A percentile compares a stretch with the other conserved stretches of the same genome.
Conservation (phyloP, 768 basidiomycete species). For the Rhizopogon roseolus region DNA sequence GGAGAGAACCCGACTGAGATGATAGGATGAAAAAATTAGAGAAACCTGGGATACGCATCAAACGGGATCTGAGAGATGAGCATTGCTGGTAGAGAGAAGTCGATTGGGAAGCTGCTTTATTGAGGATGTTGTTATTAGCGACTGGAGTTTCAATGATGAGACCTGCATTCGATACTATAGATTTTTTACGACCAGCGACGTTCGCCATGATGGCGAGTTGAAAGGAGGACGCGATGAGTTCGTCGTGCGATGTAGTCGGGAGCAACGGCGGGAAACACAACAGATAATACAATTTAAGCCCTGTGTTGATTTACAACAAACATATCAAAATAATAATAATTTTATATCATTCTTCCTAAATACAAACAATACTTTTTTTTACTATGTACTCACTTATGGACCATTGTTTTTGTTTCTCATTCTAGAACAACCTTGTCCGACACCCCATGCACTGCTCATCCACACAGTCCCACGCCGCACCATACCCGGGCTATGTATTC, state of each 20-base stretch:
- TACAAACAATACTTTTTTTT: neutral
- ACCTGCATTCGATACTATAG: constrained; percentile 59
- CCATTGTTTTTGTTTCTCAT: too few species aligned
- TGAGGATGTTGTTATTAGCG: constrained; percentile 82
- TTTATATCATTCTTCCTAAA: neutral
- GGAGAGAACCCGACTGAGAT: constrained; percentile 47
- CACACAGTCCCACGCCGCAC: too few species aligned
- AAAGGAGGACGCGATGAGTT: constrained; percentile 7
- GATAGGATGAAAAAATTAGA: constrained; percentile 63
- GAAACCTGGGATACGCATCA: constrained; percentile 76
- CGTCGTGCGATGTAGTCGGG: neutral
- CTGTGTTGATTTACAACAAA: constrained; percentile 26
- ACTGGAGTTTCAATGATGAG: constrained; percentile 71
- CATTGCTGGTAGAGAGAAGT: constrained; percentile 93
- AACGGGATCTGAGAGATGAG: constrained; percentile 67
- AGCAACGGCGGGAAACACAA: constrained; percentile 4
- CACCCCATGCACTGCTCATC: too few species aligned
- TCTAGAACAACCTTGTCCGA: too few species aligned
- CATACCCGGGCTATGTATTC: too few species aligned
- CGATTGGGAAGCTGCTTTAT: constrained; percentile 82
- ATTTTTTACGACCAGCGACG: constrained; percentile 74
- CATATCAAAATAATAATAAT: constrained; percentile 13
- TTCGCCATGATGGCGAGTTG: constrained; percentile 36
- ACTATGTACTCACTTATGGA: neutral
- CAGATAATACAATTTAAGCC: constrained; percentile 26